Percentiles rank a stretch among this genome's conserved stretches.
phyloP scores from a whole-genome alignment of 805 yeast species.

The Clavispora asparagi region DNA sequence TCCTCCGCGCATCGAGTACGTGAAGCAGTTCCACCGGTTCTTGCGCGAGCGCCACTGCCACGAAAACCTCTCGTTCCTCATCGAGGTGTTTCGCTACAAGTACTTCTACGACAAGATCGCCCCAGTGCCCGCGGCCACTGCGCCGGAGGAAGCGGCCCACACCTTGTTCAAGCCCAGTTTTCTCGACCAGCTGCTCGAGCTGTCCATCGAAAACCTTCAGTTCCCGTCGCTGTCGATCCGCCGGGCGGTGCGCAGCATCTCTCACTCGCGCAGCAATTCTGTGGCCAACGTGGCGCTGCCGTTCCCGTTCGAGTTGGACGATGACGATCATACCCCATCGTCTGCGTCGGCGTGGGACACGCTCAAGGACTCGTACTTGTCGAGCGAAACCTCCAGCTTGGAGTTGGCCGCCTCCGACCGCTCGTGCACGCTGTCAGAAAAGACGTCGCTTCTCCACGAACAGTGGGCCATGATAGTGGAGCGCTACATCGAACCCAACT shows the following conservation, averaged over 20 bases:
- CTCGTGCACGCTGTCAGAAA: not conserved
- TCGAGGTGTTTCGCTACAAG: constrained; percentile 44
- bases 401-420: not conserved
- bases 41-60: constrained; percentile 37
- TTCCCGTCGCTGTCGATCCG: constrained; percentile 5
- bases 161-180: constrained; percentile 4
- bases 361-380: constrained; percentile 9
- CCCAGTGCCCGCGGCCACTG: constrained; percentile 7
- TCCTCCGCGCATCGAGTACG: constrained; percentile 12
- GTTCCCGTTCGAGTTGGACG: constrained; percentile 14
- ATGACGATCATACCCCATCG: constrained; percentile 19
- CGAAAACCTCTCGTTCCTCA: constrained; percentile 42
- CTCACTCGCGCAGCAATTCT: not conserved
- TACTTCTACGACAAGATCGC: constrained; percentile 30
- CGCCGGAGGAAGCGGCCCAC: not conserved
- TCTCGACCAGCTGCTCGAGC: constrained; percentile 10
- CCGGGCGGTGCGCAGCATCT: constrained; percentile 4
- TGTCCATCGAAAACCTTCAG: constrained; percentile 10
- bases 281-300: not conserved
- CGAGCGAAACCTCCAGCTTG: constrained; percentile 5
- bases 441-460: constrained; percentile 7
- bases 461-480: constrained; percentile 38
- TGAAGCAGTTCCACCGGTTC: constrained; percentile 27
- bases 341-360: constrained; percentile 16
- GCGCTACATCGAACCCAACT: constrained; percentile 35